Evolutionary conservation across 2,329 filamentous ascomycete species (phyloP).

Genomic region (Stromatinia cepivora): DNA sequence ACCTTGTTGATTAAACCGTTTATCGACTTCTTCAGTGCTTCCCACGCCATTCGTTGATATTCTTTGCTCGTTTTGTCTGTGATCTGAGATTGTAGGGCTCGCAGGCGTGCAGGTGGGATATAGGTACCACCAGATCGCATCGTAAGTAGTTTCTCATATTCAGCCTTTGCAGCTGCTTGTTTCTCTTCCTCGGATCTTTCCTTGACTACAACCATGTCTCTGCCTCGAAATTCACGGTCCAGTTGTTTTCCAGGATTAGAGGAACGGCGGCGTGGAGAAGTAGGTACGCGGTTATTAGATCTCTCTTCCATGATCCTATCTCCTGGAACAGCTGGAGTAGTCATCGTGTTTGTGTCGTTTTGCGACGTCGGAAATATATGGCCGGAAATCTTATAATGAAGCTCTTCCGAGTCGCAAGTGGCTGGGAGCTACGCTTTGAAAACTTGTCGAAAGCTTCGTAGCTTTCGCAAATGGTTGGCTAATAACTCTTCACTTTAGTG

Average conservation of each 20-base stretch:
- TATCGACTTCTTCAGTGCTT: conserved; percentile 97
- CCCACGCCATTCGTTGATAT: conserved; percentile 99
- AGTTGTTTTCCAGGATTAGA: conserved; percentile 31
- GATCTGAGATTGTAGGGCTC: conserved; percentile 92
- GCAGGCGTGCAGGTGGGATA: conserved; percentile 86
- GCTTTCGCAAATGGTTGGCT: background rate
- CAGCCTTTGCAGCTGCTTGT: conserved; percentile 83
- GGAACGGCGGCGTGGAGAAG: conserved; percentile 32
- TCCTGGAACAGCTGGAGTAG: conserved; percentile 28
- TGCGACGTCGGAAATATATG: background rate
- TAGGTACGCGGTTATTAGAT: conserved; percentile 24
- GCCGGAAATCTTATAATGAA: background rate
- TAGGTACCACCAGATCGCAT: conserved; percentile 96
- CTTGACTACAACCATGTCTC: conserved; percentile 30
- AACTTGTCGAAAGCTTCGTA: conserved; percentile 1
- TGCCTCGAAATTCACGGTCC: conserved; percentile 26
- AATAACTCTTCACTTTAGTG: background rate
- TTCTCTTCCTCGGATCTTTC: conserved; percentile 73
- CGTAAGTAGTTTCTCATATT: conserved; percentile 87
- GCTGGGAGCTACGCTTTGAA: background rate
- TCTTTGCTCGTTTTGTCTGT: conserved; percentile 95
- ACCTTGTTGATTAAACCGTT: conserved; percentile 99
- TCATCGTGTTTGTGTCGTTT: background rate
- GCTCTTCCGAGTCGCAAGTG: background rate
- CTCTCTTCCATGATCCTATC: conserved; percentile 26